Evolutionary conservation across 495 filamentous ascomycete genomes (phyloP), one percentile per base, ranked within the genome.

Genomic region (Sabuloglossum arenarium): DNA sequence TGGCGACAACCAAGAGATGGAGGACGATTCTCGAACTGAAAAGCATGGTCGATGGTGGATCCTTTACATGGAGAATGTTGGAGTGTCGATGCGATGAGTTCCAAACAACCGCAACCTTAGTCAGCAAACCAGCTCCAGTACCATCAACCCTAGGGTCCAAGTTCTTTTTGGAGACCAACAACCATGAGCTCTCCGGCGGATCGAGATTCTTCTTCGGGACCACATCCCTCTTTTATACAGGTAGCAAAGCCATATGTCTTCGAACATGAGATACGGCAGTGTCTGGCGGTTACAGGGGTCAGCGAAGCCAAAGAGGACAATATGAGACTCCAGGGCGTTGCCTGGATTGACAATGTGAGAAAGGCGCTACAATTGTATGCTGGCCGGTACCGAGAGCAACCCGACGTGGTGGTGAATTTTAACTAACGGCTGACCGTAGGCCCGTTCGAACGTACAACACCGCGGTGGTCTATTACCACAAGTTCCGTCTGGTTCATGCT

Each of bases 361-460:
- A 78, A 76, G 58, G 74, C 71, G 34, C 69, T 94, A 31, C 78
- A 80, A 56, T 69, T 94, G 81, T 89, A 72, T 61, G 60, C 28
- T 60, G 28, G 25, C 56, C n/a, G 34, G 10, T 31, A 14, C 34
- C 11, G 34, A 37, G 16, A 37, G 34, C 9, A 37, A 5, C 9
- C 34, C 12, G n/a, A n/a, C n/a, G n/a, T n/a, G 34, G 16, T 14
- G 34, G 34, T 14, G 1, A 14, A 6, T 58, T 3, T 62, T 59
- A 27, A 59, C 61, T 59, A 16, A 59, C 56, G 27, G 54, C 50
- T 23, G 14, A 8, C 23, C 29, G 10, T 55, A 84, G 81, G 29
- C 88, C 88, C 3, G 78, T 91, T 30, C 80, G 81, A 47, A 94
- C 88, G 4, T 94, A 82, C 64, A 80, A 85, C 61, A 91, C 87